These are phyloP conservation scores for Mycena vitilis DNA, from an alignment of 768 basidiomycete genomes.

Conservation along the genomic window DNA sequence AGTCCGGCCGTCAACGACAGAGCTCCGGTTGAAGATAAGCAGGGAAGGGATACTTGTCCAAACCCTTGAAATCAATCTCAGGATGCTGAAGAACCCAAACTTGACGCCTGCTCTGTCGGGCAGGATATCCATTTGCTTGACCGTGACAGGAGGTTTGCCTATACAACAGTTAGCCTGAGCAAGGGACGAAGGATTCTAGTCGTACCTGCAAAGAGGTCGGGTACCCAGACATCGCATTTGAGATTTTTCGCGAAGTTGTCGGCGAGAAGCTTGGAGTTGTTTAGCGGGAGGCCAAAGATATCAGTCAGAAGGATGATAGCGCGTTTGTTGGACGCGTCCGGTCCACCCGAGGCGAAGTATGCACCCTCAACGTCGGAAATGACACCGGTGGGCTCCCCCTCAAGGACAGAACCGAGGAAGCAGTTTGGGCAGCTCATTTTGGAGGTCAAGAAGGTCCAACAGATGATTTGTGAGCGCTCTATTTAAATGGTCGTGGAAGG, in stretches of 20 bases:
- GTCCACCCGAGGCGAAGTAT: constrained; percentile 45
- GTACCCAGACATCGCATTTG: constrained; percentile 58
- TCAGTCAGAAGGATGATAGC: constrained; percentile 56
- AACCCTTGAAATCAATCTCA: constrained; percentile 41
- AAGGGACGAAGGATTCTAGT: too few species aligned
- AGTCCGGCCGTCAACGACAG: constrained; percentile 47
- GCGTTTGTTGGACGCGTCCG: constrained; percentile 27
- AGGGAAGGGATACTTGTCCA: constrained; percentile 44
- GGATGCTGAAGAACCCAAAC: constrained; percentile 41
- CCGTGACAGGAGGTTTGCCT: constrained; percentile 29
- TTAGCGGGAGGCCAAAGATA: constrained; percentile 51
- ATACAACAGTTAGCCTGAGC: background rate
- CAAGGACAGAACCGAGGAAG: constrained; percentile 43
- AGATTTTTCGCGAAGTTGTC: constrained; percentile 50
- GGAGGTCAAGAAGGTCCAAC: too few species aligned
- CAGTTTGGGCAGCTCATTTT: constrained; percentile 42
- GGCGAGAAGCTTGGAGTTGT: constrained; percentile 56
- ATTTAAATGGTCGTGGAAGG: background rate
- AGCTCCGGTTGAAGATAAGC: constrained; percentile 45
- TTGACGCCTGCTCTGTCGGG: constrained; percentile 50
- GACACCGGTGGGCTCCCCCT: constrained; percentile 48
- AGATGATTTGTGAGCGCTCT: too few species aligned
- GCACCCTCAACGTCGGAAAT: constrained; percentile 39
- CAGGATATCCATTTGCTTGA: constrained; percentile 19
- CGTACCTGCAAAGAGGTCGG: constrained; percentile 42